Conservation (phyloP, 2,329 filamentous ascomycete species). For the Epicoccum nigrum region DNA sequence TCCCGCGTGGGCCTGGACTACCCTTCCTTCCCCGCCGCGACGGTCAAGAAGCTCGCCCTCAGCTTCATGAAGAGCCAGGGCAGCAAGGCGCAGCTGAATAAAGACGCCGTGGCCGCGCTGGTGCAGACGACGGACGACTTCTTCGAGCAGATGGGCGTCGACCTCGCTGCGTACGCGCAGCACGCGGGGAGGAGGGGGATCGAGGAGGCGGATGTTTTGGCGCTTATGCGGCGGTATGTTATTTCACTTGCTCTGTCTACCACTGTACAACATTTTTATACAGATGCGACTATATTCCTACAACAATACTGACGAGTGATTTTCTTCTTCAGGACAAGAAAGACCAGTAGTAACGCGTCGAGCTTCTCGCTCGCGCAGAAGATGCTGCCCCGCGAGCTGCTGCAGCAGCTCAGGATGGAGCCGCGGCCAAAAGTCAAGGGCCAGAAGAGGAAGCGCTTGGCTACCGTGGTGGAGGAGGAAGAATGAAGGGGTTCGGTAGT, state of each 20-base stretch:
- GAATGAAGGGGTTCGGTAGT: conserved; percentile 39
- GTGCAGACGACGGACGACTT: conserved; percentile 88
- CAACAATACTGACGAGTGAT: conserved; percentile 8
- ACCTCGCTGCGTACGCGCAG: conserved; percentile 77
- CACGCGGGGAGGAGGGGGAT: conserved; percentile 86
- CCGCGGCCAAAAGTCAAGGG: conserved; percentile 54
- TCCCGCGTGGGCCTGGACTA: conserved; percentile 78
- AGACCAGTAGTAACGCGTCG: conserved; percentile 72
- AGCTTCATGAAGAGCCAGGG: conserved; percentile 73
- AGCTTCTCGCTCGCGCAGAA: conserved; percentile 85
- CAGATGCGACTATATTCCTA: conserved; percentile 1
- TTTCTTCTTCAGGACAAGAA: conserved; percentile 54
- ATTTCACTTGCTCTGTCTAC: conserved; percentile 17
- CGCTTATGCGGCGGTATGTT: conserved; percentile 81
- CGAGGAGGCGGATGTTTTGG: conserved; percentile 81
- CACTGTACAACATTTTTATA: conserved; percentile 25
- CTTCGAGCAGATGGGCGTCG: conserved; percentile 84
- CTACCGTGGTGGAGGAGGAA: conserved; percentile 53
- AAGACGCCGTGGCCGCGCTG: conserved; percentile 75
- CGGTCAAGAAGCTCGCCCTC: conserved; percentile 75
- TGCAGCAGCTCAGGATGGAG: conserved; percentile 79
- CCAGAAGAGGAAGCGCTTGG: conserved; percentile 50
- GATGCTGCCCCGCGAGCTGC: conserved; percentile 78
- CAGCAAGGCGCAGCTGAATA: conserved; percentile 71
- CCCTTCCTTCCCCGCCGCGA: conserved; percentile 72